Conservation (phyloP, 257 asterid genomes). For the Penstemon davidsonii region DNA sequence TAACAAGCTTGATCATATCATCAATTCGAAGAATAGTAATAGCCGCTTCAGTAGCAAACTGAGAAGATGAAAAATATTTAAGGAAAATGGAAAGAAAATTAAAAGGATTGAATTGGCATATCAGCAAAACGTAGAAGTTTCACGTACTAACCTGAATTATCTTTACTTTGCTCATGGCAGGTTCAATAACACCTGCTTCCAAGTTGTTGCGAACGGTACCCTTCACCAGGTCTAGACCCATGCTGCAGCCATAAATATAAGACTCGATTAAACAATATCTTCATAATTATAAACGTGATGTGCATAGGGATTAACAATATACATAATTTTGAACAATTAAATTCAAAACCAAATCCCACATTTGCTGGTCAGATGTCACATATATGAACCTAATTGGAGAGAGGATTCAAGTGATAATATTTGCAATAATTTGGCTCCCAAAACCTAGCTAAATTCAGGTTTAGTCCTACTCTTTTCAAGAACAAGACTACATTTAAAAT, state of each 20-base stretch:
- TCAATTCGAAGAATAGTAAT: conserved; percentile 97
- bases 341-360: too few relatives aligned
- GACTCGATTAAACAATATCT: too few relatives aligned
- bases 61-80: conserved; percentile 1
- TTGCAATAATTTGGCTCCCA: too few relatives aligned
- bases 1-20: conserved; percentile 91
- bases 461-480: too few relatives aligned
- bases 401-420: too few relatives aligned
- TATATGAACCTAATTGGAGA: too few relatives aligned
- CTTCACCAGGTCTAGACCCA: conserved; percentile 89
- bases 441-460: too few relatives aligned
- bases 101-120: not conserved
- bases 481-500: too few relatives aligned
- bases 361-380: too few relatives aligned
- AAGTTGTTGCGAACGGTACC: conserved; percentile 80
- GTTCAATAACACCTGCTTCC: conserved; percentile 97
- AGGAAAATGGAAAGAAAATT: too few relatives aligned
- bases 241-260: conserved; percentile 48
- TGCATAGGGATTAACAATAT: too few relatives aligned
- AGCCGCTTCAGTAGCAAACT: conserved; percentile 99
- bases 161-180: conserved; percentile 99
- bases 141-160: conserved; percentile 68
- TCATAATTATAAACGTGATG: not conserved
- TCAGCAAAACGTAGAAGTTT: not conserved
- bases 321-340: too few relatives aligned